A percentile compares a stretch with the other conserved stretches of the same genome.
Conservation (phyloP, 345 rosid species). For the Rhizophora apiculata region DNA sequence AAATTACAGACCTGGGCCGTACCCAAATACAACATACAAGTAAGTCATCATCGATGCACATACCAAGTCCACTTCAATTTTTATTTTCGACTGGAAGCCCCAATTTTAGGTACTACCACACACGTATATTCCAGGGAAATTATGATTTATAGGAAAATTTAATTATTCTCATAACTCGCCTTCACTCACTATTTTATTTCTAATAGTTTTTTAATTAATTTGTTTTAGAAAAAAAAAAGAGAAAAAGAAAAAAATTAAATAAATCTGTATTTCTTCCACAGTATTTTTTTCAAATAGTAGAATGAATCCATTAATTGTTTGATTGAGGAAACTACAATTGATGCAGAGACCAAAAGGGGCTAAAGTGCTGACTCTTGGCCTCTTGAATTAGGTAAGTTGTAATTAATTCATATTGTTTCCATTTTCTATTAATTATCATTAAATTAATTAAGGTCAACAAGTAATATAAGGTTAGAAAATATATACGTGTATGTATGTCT, state of each 20-base stretch:
- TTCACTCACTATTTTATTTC: no score
- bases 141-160: no score
- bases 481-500: no score
- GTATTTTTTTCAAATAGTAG: constrained; percentile 38
- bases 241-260: no score
- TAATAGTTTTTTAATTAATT: no score
- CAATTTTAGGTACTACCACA: not conserved
- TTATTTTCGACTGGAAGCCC: not conserved
- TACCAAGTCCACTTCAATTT: no score
- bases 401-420: no score
- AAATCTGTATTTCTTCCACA: constrained; percentile 12
- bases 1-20: constrained; percentile 67
- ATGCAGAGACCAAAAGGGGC: constrained; percentile 58
- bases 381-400: constrained; percentile 53
- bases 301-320: constrained; percentile 39
- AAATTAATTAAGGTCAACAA: no score
- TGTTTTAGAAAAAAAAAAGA: no score
- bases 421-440: no score
- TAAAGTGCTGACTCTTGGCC: constrained; percentile 57
- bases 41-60: constrained; percentile 8
- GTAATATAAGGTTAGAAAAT: no score
- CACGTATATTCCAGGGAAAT: not conserved
- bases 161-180: no score
- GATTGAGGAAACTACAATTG: constrained; percentile 55
- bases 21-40: constrained; percentile 63